Base-by-base conservation (phyloP, 805 yeast genomes). In the Zygosaccharomyces bailii region DNA sequence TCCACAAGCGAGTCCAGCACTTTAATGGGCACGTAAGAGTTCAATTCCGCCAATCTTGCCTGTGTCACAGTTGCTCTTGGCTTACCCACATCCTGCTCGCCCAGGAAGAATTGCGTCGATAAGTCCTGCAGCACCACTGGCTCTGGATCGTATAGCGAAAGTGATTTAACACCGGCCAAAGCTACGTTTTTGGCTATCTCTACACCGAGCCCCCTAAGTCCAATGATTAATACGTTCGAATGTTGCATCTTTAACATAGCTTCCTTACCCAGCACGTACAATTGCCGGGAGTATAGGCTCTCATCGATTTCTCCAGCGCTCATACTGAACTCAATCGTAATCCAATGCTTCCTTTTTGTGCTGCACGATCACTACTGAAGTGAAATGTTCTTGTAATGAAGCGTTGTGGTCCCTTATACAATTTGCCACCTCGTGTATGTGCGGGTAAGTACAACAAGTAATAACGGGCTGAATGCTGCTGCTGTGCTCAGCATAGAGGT, bases 141-240 rank as follows among this genome's bases (percentile, higher is more conserved):
- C 14, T 71, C 72, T 9, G 96, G 95, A 61, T 93, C 99, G 63
- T 83, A 87, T 24, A 93, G 66, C 5, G 95, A 73, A 55, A 93
- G 71, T 6, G 95, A 83, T 70, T 93, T 93, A 56, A 93, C 99
- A 59, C 99, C 99, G 2, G 99, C 99, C 30, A 93, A 74, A 0
- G 96, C 95, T 44, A 93, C 88, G 67, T 93, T 93, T 69, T 93
- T 93, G 18, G 99, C 97, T 46, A 93, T 88, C 69, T 93, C 99
- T 34, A 87, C 77, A 59, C 99, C 99, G 38, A 93, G 72, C 38
- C 99, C 99, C 61, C 80, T 83, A 45, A 91, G 71, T 3, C 99
- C 99, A 51, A 90, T 79, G 38, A 93, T 75, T 39, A 93, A 76
- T n/a, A 93, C 96, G 57, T 86, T 88, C 19, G 98, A 89, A 53